These are phyloP conservation scores for Lactarius hatsudake DNA, from an alignment of 768 basidiomycete genomes.

Conservation along the genomic window DNA sequence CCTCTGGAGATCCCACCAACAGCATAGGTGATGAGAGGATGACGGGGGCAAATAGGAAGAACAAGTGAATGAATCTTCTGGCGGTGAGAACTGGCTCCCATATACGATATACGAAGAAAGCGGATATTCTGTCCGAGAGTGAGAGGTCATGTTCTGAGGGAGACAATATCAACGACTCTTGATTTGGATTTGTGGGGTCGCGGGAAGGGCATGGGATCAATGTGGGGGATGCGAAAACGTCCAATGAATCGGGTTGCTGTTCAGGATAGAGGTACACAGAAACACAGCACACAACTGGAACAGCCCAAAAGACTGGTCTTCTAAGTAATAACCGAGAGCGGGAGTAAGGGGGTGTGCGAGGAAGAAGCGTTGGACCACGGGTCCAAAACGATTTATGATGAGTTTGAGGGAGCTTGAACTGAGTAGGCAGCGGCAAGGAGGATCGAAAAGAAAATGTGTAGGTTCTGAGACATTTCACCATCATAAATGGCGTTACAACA, in stretches of 20 bases:
- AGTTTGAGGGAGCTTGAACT: conserved; percentile 2
- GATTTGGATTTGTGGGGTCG: conserved; percentile 15
- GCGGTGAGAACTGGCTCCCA: conserved; percentile 87
- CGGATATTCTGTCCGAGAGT: conserved; percentile 43
- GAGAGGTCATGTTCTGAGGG: conserved; percentile 60
- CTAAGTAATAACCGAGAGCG: conserved; percentile 34
- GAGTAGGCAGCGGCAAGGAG: conserved; percentile 13
- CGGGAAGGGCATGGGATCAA: conserved; percentile 44
- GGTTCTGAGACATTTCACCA: conserved; percentile 32
- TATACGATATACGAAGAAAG: conserved; percentile 55
- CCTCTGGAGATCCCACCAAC: conserved; percentile 57
- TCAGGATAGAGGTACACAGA: conserved; percentile 47
- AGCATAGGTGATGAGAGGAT: conserved; percentile 83
- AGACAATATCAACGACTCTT: conserved; percentile 52
- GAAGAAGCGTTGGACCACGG: conserved; percentile 34
- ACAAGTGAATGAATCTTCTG: conserved; percentile 78
- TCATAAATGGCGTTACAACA: conserved; percentile 8
- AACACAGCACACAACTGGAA: conserved; percentile 57
- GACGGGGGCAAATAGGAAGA: conserved; percentile 83
- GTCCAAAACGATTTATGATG: conserved; percentile 34
- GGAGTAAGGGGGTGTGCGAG: conserved; percentile 34
- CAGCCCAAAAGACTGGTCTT: conserved; percentile 45
- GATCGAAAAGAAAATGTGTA: conserved; percentile 25
- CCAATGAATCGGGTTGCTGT: conserved; percentile 42
- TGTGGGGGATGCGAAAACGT: conserved; percentile 50